These are phyloP conservation scores for Aphanomyces cochlioides DNA, from an alignment of 352 stramenopile species.

Conservation along the genomic window DNA sequence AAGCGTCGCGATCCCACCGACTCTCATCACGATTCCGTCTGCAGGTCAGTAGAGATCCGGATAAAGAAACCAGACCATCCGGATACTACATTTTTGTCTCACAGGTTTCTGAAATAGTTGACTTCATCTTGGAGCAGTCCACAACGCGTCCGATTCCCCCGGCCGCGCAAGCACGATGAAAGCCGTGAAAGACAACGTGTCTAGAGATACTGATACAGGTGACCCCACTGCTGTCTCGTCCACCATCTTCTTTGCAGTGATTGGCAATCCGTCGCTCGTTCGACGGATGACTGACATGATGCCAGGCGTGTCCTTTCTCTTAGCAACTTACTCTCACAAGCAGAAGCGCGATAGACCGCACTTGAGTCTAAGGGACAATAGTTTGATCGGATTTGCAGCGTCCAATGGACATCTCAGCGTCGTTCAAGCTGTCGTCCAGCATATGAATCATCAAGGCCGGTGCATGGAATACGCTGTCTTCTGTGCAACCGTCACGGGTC, in stretches of 20 bases:
- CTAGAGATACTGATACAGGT: conserved; percentile 23
- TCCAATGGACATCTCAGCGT: conserved; percentile 18
- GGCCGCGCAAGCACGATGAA: conserved; percentile 13
- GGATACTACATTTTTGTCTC: background rate
- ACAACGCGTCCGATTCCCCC: conserved; percentile 14
- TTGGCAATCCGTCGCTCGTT: conserved; percentile 19
- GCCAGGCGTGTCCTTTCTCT: conserved; percentile 5
- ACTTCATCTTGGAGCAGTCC: conserved; percentile 13
- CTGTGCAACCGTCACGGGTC: conserved; percentile 16
- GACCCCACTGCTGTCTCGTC: conserved; percentile 14
- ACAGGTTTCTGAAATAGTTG: background rate
- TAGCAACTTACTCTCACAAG: conserved; percentile 9
- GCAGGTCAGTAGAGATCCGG: background rate
- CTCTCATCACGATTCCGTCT: no score
- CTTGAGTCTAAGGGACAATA: conserved; percentile 26
- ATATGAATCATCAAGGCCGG: conserved; percentile 17
- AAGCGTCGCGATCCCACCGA: no score
- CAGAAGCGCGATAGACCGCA: conserved; percentile 16
- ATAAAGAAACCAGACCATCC: conserved; percentile 8
- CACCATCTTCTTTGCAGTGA: conserved; percentile 14
- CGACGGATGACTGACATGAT: conserved; percentile 4
- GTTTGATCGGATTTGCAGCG: conserved; percentile 24
- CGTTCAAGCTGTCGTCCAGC: conserved; percentile 11
- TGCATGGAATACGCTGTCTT: conserved; percentile 28
- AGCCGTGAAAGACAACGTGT: background rate